Evolutionary conservation across 352 stramenopile genomes (phyloP).

Genomic region (Thalassiosira allenii): DNA sequence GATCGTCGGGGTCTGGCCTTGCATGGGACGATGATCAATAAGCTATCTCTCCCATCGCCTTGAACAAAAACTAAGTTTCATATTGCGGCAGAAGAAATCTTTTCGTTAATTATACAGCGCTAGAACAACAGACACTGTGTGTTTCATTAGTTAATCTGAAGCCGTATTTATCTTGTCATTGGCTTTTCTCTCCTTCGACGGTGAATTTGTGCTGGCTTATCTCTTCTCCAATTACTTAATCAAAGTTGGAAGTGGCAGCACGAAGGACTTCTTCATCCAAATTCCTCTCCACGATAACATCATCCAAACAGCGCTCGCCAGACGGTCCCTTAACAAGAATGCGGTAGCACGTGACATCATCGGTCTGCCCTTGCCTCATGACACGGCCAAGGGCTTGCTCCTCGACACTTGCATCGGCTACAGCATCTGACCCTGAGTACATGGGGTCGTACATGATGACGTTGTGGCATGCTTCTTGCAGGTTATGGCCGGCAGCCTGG

Average conservation of each 20-base stretch:
- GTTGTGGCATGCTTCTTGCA: constrained; percentile 63
- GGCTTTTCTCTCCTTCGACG: no score
- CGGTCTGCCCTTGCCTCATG: constrained; percentile 54
- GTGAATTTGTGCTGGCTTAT: no score
- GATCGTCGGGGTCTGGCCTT: no score
- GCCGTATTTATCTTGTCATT: no score
- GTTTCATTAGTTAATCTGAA: no score
- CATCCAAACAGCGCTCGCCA: constrained; percentile 51
- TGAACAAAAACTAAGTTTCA: no score
- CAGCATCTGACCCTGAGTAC: constrained; percentile 54
- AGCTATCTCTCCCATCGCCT: no score
- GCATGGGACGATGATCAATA: no score
- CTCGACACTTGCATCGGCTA: constrained; percentile 57
- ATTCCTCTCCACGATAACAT: constrained; percentile 52
- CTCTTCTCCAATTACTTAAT: no score
- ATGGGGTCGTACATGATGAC: constrained; percentile 64
- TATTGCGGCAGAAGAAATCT: no score
- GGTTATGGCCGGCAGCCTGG: constrained; percentile 58
- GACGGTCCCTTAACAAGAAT: constrained; percentile 51
- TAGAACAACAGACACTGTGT: no score
- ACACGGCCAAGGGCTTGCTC: constrained; percentile 60
- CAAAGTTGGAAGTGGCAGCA: constrained; percentile 60
- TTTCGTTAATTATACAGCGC: no score
- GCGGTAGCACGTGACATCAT: constrained; percentile 51
- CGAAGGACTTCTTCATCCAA: constrained; percentile 47